These are phyloP conservation scores for Lathyrus oleraceus DNA, from an alignment of 306 rosid genomes.

Conservation along the genomic window DNA sequence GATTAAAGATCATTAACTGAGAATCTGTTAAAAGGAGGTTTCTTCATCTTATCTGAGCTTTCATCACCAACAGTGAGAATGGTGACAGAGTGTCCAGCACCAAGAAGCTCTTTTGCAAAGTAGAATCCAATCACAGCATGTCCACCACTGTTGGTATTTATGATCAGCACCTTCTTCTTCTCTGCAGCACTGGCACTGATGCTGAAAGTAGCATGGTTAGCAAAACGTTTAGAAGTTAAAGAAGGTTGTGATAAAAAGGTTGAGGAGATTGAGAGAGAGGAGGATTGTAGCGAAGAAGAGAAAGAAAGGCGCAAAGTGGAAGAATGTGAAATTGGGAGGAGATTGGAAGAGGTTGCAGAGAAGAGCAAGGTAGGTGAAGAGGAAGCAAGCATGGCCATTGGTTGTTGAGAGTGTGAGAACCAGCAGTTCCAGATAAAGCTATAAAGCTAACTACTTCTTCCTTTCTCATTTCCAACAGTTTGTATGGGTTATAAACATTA, in stretches of 20 bases:
- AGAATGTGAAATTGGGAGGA: slow-evolving; percentile 46
- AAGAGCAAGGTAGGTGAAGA: slow-evolving; percentile 61
- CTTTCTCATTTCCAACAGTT: not conserved
- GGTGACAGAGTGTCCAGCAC: slow-evolving; percentile 72
- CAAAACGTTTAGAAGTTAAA: slow-evolving; percentile 39
- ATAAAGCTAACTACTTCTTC: slow-evolving; percentile 25
- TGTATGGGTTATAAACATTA: not conserved
- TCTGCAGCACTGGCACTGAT: slow-evolving; percentile 51
- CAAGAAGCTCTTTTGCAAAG: slow-evolving; percentile 85
- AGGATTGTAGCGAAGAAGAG: slow-evolving; percentile 47
- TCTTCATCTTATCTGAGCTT: slow-evolving; percentile 83
- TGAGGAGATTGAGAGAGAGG: slow-evolving; percentile 57
- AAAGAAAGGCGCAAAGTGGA: slow-evolving; percentile 51
- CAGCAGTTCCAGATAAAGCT: slow-evolving; percentile 52
- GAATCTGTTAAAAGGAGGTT: slow-evolving; percentile 88
- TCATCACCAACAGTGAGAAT: slow-evolving; percentile 85
- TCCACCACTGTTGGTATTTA: slow-evolving; percentile 83
- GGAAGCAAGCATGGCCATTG: slow-evolving; percentile 85
- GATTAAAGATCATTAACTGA: slow-evolving; percentile 46
- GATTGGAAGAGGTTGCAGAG: slow-evolving; percentile 52
- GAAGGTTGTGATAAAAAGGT: slow-evolving; percentile 38
- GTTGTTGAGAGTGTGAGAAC: slow-evolving; percentile 45
- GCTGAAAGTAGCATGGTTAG: slow-evolving; percentile 39
- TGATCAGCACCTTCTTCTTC: slow-evolving; percentile 80
- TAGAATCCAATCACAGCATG: slow-evolving; percentile 91